A percentile compares a stretch with the other conserved stretches of the same genome.
phyloP scores from a whole-genome alignment of 192 early-diverging fungal species.

The Mortierella alpina region DNA sequence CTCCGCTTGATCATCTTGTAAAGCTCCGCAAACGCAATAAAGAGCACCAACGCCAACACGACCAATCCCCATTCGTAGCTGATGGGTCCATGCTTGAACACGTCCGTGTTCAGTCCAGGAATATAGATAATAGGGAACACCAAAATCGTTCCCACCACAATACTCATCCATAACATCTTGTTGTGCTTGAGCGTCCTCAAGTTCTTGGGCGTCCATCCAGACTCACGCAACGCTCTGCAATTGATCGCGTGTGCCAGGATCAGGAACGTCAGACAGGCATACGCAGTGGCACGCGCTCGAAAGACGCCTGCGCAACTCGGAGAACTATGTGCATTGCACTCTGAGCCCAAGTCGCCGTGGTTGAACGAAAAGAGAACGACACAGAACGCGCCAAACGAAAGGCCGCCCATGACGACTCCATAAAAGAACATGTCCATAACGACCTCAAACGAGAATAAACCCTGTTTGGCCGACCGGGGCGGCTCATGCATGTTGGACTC shows the following conservation, averaged over 20 bases:
- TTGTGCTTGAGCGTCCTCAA: conserved; percentile 31
- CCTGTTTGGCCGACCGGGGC: conserved; percentile 70
- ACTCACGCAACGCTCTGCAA: conserved; percentile 73
- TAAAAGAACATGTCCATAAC: conserved; percentile 76
- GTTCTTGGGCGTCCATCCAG: conserved; percentile 62
- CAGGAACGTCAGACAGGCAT: conserved; percentile 76
- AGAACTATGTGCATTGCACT: conserved; percentile 64
- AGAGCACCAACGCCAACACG: conserved; percentile 20
- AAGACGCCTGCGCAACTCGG: conserved; percentile 67
- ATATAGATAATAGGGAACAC: conserved; percentile 40
- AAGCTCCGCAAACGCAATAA: conserved; percentile 39
- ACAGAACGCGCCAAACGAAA: conserved; percentile 72
- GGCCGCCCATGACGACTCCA: conserved; percentile 71
- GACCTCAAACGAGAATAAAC: conserved; percentile 74
- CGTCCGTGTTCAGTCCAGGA: conserved; percentile 44
- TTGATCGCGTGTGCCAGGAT: conserved; percentile 82
- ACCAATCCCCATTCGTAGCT: conserved; percentile 43
- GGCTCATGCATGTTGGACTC: conserved; percentile 78
- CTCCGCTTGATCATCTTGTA: conserved; percentile 45
- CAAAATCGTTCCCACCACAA: conserved; percentile 64
- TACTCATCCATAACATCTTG: conserved; percentile 59
- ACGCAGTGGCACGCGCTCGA: conserved; percentile 77
- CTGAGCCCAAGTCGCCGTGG: conserved; percentile 64
- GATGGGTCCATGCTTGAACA: conserved; percentile 41
- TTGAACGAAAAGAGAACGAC: conserved; percentile 72